Base-by-base conservation (phyloP, 805 yeast species). In the Metschnikowia sp. region DNA sequence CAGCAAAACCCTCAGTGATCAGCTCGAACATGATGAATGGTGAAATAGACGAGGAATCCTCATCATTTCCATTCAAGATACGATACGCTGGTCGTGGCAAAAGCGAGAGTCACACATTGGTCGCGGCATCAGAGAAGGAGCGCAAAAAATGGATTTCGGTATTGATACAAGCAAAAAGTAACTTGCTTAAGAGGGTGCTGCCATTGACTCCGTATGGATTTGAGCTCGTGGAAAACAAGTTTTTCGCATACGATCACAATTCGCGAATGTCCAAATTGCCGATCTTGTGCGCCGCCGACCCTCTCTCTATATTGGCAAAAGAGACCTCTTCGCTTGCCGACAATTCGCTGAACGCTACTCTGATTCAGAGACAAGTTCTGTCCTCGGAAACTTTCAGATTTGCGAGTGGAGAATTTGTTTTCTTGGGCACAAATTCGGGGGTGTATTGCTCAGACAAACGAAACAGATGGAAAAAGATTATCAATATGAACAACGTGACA, bases 381-480 rank as follows among this genome's bases (percentile, higher is more conserved):
- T 76, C 82, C 45, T 66, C 78, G 3, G 67, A 73, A 1, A 59
- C 72, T 22, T 77, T 87, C 50, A 61, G 58, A 11, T 75, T 70
- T 54, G 72, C 75, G 29, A 76, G 73, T 3, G 70, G 71, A 19
- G 65, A 58, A 10, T 83, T 76, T 49, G 63, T 73, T 36, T 62
- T 86, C 2, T 60, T 84, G 18, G 96, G 94, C 1, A 70, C 86
- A 3, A 74, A 74, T 1, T 65, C 72, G 44, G 96, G 96, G 0
- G 64, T 89, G 1, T 85, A 76, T 54, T 63, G 86, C 52, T 70
- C 76, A n/a, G 70, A 69, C 47, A 52, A 62, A 38, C 69, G 64
- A 45, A 64, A 66, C 39, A 68, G 70, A 15, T 87, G 95, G 94
- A 77, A 70, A 46, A 70, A 79, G 47, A 78, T 87, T 5, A 61